Evolutionary conservation across 129 eudicot genomes (phyloP), one percentile per base, ranked within the genome.

Genomic region (Smallanthus sonchifolius): DNA sequence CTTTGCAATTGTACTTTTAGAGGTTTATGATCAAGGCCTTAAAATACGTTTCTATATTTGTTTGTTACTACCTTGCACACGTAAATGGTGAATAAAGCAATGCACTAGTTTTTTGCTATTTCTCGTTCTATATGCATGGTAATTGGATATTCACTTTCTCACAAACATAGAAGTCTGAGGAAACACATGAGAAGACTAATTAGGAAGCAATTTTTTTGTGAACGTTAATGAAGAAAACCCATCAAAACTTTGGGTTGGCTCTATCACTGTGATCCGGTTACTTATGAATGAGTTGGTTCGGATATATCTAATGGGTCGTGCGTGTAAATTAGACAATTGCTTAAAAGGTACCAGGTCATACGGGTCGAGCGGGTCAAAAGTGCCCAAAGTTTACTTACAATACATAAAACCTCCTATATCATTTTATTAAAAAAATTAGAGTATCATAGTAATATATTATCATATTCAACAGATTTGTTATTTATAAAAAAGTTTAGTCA

Each of bases 1-100:
- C 62, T 60, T 45, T 63, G 71, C 24, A 17, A 44, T 28, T 54
- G 44, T 16, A 34, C 63, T 62, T 63, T 20, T 62, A 47, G 10
- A 63, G 14, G 45, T 74, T 72, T 72, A 35, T 73, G 69, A 73
- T 32, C 24, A 40, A 19, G 16, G 38, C 77, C 20, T 45, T 54
- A 35, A 36, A 71, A 55, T 39, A 55, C 42, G 52, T 24, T 72
- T 30, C 15, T 72, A 39, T 55, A 17, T 39, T 19, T 56, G 52
- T 3, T 55, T 8, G 8, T 54, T 16, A 17, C 65, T 32, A 54
- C 76, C 65, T 70, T 70, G 64, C 36, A 35, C 13, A 54, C 16
- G 66, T 52, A 30, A 37, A 65, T 19, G 20, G 7, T 39, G n/a
- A 15, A 37, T 37, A 35, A 20, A 49, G 28, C 30, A 32, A 54